phyloP scores from a whole-genome alignment of 352 stramenopile genomes.

The Globisporangium spiculum region DNA sequence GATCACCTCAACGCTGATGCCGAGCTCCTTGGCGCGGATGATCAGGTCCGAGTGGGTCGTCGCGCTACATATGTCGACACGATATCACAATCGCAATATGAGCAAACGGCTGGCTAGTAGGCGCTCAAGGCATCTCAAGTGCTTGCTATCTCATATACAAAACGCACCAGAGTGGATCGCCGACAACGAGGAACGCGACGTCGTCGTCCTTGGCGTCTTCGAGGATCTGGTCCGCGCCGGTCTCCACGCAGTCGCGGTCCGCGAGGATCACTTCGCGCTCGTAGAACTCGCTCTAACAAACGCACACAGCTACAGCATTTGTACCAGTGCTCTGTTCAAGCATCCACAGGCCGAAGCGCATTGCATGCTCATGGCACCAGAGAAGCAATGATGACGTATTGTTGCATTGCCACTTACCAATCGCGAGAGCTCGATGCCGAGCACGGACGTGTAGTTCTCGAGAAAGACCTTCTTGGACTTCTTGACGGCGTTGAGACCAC shows the following conservation, averaged over 20 bases:
- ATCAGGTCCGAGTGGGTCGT: conserved; percentile 99
- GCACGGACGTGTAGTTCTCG: conserved; percentile 98
- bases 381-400: not conserved
- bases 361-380: not conserved
- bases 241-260: conserved; percentile 96
- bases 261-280: conserved; percentile 86
- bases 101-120: not conserved
- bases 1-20: conserved; percentile 95
- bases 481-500: conserved; percentile 95
- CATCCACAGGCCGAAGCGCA: not conserved
- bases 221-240: conserved; percentile 95
- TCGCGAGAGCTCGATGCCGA: conserved; percentile 88
- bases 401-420: conserved; percentile 44
- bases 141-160: not conserved
- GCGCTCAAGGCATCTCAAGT: not conserved
- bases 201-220: conserved; percentile 87
- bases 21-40: conserved; percentile 91
- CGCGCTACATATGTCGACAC: conserved; percentile 47
- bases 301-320: not conserved
- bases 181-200: conserved; percentile 97
- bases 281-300: conserved; percentile 92
- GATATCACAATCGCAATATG: not conserved
- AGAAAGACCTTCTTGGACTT: conserved; percentile 94
- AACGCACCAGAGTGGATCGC: conserved; percentile 94
- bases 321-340: not conserved